These are phyloP conservation scores for Lophium mytilinum DNA, from an alignment of 495 filamentous ascomycete genomes.

Conservation along the genomic window DNA sequence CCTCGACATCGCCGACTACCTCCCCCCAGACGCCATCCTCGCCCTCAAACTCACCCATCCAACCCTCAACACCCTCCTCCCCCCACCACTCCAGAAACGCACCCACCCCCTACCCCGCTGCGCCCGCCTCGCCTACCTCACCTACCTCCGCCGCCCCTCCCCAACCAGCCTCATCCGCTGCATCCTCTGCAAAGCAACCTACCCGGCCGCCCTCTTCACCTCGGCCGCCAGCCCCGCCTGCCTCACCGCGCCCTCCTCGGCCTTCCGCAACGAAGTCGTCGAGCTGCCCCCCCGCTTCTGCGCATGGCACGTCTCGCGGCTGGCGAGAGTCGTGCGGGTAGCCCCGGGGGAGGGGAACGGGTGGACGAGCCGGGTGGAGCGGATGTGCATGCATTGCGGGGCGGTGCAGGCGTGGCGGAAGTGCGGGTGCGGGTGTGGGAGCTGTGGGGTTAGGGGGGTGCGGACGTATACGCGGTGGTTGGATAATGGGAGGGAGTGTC, in stretches of 20 bases:
- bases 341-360: slow-evolving; percentile 8
- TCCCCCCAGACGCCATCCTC: slow-evolving; percentile 13
- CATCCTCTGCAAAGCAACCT: slow-evolving; percentile 19
- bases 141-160: slow-evolving; percentile 4
- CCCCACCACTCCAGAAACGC: neutral
- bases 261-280: neutral
- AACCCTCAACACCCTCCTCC: slow-evolving; percentile 2
- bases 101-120: neutral
- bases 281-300: slow-evolving; percentile 11
- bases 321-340: slow-evolving; percentile 5
- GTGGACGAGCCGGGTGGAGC: slow-evolving; percentile 11
- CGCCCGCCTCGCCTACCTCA: slow-evolving; percentile 14
- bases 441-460: slow-evolving; percentile 13
- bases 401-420: slow-evolving; percentile 14
- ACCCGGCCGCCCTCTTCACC: slow-evolving; percentile 10
- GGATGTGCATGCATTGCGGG: slow-evolving; percentile 27
- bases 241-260: neutral
- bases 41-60: slow-evolving; percentile 14
- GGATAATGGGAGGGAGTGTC: slow-evolving; percentile 13
- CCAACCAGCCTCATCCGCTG: slow-evolving; percentile 9
- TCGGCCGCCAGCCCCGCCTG: slow-evolving; percentile 13
- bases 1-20: slow-evolving; percentile 16
- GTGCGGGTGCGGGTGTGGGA: slow-evolving; percentile 17
- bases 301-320: slow-evolving; percentile 13
- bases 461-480: slow-evolving; percentile 21